These are phyloP conservation scores for Coelastrella sp. DNA, from an alignment of 139 green algal genomes.

Conservation along the genomic window DNA sequence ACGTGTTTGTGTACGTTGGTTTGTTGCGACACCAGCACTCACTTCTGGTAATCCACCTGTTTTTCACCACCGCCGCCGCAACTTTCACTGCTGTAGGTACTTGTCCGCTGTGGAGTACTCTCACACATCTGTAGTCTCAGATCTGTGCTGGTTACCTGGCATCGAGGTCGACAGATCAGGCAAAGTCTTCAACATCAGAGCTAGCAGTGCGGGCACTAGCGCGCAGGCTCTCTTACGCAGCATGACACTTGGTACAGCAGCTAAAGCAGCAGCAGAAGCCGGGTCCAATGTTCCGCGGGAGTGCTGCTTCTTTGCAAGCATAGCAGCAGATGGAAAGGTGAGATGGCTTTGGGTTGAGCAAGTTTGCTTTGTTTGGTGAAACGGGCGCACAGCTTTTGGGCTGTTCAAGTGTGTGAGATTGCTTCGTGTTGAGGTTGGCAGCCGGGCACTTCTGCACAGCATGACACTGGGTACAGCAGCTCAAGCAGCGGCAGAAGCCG, in stretches of 20 bases:
- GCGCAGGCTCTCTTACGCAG: conserved; percentile 16
- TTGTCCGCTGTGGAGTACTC: conserved; percentile 73
- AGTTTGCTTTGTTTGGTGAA: background rate
- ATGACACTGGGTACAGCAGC: conserved; percentile 27
- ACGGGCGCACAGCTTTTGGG: background rate
- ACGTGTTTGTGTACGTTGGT: too few relatives aligned
- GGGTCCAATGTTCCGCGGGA: conserved; percentile 60
- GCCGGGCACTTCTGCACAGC: conserved; percentile 21
- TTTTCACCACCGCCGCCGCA: too few relatives aligned
- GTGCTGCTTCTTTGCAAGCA: conserved; percentile 87
- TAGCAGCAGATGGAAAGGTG: conserved; percentile 70
- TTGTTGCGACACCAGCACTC: too few relatives aligned
- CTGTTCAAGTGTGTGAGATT: too few relatives aligned
- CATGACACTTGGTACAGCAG: conserved; percentile 33
- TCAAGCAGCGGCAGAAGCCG: conserved; percentile 47
- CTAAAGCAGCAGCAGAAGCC: conserved; percentile 45
- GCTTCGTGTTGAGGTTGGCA: too few relatives aligned
- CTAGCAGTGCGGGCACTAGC: conserved; percentile 30
- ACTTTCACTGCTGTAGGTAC: conserved; percentile 41
- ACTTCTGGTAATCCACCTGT: too few relatives aligned
- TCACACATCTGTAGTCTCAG: conserved; percentile 76
- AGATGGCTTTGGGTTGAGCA: background rate
- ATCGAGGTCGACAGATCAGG: conserved; percentile 62
- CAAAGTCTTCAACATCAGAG: background rate
- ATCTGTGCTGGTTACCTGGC: conserved; percentile 86